Evolutionary conservation across 2,329 filamentous ascomycete species (phyloP).

Genomic region (Decorospora gaudefroyi): DNA sequence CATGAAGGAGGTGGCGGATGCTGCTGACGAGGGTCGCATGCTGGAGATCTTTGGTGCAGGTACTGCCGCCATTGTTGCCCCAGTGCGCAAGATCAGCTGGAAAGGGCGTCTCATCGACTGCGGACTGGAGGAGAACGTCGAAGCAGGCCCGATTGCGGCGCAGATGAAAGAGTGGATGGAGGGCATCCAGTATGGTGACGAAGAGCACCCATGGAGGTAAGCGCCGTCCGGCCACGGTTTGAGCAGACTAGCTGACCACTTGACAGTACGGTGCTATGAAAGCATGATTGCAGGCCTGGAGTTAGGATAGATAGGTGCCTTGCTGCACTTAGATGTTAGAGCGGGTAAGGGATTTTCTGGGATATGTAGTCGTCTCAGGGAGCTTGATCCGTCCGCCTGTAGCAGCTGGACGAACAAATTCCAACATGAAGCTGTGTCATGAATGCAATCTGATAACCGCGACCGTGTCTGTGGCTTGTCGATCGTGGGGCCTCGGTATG

Average conservation of each 20-base stretch:
- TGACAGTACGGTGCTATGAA: slow-evolving; percentile 32
- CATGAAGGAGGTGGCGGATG: slow-evolving; percentile 83
- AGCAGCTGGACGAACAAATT: no score
- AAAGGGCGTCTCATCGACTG: slow-evolving; percentile 80
- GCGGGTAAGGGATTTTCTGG: neutral
- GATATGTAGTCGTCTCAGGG: neutral
- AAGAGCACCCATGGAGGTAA: slow-evolving; percentile 84
- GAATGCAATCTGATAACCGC: neutral
- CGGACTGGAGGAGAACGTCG: slow-evolving; percentile 76
- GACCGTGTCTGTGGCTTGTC: slow-evolving; percentile 1
- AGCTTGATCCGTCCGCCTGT: no score
- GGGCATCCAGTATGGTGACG: slow-evolving; percentile 90
- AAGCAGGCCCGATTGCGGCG: slow-evolving; percentile 83
- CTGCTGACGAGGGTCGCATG: slow-evolving; percentile 79
- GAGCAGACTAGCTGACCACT: slow-evolving; percentile 23
- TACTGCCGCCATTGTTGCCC: slow-evolving; percentile 91
- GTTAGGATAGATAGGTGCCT: no score
- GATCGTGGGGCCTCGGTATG: slow-evolving; percentile 14
- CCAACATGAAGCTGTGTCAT: no score
- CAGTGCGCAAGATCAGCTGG: slow-evolving; percentile 88
- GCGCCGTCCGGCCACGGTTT: slow-evolving; percentile 21
- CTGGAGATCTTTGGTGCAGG: slow-evolving; percentile 93
- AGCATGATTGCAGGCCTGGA: neutral
- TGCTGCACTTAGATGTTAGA: neutral
- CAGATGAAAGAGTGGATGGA: slow-evolving; percentile 98